A percentile compares a stretch with the other conserved stretches of the same genome.
phyloP scores from a whole-genome alignment of 148 eudicot species.

The Cornus controversa region DNA sequence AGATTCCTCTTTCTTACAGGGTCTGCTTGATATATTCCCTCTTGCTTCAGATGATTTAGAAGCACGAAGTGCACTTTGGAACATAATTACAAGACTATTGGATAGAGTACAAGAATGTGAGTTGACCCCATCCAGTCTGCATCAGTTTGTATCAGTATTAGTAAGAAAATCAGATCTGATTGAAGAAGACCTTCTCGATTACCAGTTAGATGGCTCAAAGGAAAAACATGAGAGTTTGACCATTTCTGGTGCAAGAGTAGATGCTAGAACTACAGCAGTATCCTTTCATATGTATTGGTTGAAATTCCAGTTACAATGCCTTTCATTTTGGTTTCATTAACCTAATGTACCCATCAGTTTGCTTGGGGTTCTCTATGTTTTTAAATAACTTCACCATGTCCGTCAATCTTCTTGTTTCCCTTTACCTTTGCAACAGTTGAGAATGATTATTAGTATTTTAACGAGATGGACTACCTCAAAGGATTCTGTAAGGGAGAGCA shows the following conservation, averaged over 20 bases:
- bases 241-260: conserved; percentile 26
- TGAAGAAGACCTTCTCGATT: conserved; percentile 75
- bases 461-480: conserved; percentile 52
- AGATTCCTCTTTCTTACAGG: conserved; percentile 69
- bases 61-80: conserved; percentile 89
- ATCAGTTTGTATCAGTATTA: conserved; percentile 46
- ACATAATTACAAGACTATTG: conserved; percentile 58
- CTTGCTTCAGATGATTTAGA: conserved; percentile 80
- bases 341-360: background rate
- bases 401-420: conserved; percentile 28
- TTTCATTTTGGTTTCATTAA: background rate
- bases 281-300: conserved; percentile 41
- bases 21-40: conserved; percentile 67
- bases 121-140: conserved; percentile 47
- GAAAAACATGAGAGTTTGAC: conserved; percentile 22
- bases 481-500: conserved; percentile 23
- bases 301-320: background rate
- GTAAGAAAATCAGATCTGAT: conserved; percentile 61
- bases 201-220: conserved; percentile 30
- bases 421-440: conserved; percentile 54
- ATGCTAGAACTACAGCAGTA: conserved; percentile 59
- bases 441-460: conserved; percentile 48
- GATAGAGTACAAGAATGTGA: conserved; percentile 40
- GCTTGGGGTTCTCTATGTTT: no score
- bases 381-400: no score